Evolutionary conservation across 1,284 basidiomycete species (phyloP), one percentile per base, ranked within the genome.

Genomic region (Chalciporus sp.): DNA sequence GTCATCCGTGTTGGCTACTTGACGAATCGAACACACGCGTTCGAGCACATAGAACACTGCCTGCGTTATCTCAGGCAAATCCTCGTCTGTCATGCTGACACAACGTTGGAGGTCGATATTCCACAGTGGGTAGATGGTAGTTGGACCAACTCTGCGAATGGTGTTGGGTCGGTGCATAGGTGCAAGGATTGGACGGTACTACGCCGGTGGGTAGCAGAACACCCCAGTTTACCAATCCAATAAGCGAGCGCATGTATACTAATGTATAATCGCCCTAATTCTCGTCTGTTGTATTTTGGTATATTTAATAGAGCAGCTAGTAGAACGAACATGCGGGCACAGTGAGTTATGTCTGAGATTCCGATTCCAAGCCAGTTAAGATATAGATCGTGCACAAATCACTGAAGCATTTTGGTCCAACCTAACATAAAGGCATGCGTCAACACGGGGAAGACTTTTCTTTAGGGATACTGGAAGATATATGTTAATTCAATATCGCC

Each of bases 141-240:
- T 55, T 68, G 58, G 68, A 60, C 52, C 11, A 59, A 68, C 46
- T 54, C 69, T 45, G 59, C 56, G 9, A 61, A 64, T 4, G 67
- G 72, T 1, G 59, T 66, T n/a, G 73, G 71, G 19, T 61, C 67
- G 0, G 62, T 70, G 16, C 72, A 72, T 43, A 56, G 53, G 20
- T 77, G 75, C 48, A 67, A 58, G 42, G 73, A 77, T 43, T 77
- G 76, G 74, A 66, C 63, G 17, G 59, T 59, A 39, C 35, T 76
- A 49, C 61, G 64, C 48, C 47, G 49, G 49, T 75, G 64, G 56
- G 55, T 75, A 55, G 52, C 64, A 26, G 71, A 71, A 20, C 59
- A 67, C 49, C 67, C 66, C 17, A 67, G 68, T 33, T 28, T 60
- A 35, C 65, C 65, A 3, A 48, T 67, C 19, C 50, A 58, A 43